Percentiles rank a stretch among this genome's conserved stretches.
phyloP scores from a whole-genome alignment of 768 basidiomycete species.

The Leccinum aurantiacum region DNA sequence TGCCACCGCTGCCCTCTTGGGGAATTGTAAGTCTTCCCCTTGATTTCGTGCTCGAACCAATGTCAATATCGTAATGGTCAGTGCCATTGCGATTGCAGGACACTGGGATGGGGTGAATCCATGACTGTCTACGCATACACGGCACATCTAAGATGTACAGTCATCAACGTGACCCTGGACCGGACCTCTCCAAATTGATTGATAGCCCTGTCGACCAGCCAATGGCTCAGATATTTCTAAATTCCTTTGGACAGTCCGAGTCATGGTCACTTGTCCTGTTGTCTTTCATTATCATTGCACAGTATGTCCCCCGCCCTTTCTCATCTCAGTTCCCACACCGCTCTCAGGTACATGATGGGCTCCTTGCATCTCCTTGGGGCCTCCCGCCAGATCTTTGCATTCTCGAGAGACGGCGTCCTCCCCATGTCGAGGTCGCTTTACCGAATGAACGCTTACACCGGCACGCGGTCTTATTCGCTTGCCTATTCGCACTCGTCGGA shows the following conservation, averaged over 20 bases:
- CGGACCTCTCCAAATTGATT: conserved; percentile 40
- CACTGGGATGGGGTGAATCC: conserved; percentile 44
- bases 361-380: background rate
- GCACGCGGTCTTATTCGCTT: background rate
- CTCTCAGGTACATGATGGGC: conserved; percentile 35
- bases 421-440: background rate
- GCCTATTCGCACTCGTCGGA: background rate
- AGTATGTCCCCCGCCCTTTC: conserved; percentile 31
- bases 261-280: conserved; percentile 47
- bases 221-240: conserved; percentile 41
- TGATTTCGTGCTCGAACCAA: background rate
- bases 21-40: conserved; percentile 43
- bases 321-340: background rate
- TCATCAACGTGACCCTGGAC: conserved; percentile 53
- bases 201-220: conserved; percentile 37
- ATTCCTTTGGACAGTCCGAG: conserved; percentile 37
- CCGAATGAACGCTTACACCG: background rate
- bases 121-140: background rate
- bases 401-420: background rate
- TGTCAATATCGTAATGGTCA: conserved; percentile 13
- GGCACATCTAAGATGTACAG: conserved; percentile 18
- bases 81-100: conserved; percentile 43
- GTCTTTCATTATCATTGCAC: conserved; percentile 49
- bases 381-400: background rate
- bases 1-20: conserved; percentile 50